Evolutionary conservation across 371 early-diverging fungal species (phyloP).

Genomic region (Mortierella sp.): DNA sequence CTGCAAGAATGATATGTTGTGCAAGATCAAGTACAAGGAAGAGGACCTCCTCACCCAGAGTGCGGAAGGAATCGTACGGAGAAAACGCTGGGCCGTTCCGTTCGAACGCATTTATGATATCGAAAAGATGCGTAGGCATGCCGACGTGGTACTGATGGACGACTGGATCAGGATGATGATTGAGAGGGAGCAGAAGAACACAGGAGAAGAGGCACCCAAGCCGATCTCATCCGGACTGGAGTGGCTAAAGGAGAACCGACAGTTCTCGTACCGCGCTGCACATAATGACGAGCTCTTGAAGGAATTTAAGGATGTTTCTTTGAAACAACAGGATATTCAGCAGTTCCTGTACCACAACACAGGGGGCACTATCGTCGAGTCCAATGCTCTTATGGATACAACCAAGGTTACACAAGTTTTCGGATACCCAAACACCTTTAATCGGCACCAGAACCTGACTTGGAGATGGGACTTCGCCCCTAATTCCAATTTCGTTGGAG

Average conservation of each 20-base stretch:
- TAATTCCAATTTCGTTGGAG: not conserved
- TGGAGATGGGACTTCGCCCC: slow-evolving; percentile 1
- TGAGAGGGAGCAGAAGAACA: not conserved
- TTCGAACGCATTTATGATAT: slow-evolving; percentile 3
- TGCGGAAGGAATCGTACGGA: not conserved
- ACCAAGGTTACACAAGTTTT: not conserved
- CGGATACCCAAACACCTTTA: slow-evolving; percentile 2
- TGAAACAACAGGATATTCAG: slow-evolving; percentile 3
- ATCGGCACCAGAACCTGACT: slow-evolving; percentile 1
- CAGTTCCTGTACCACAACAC: slow-evolving; percentile 6
- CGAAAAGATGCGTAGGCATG: slow-evolving; percentile 1
- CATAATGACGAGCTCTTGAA: slow-evolving; percentile 2
- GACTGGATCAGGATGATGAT: slow-evolving; percentile 15
- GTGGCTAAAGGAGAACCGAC: slow-evolving; percentile 9
- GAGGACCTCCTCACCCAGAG: slow-evolving; percentile 1
- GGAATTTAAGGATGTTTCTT: slow-evolving; percentile 2
- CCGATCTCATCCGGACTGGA: slow-evolving; percentile 6
- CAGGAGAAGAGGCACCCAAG: not conserved
- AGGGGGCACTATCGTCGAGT: not conserved
- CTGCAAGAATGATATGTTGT: not conserved
- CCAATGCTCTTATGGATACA: too few species aligned
- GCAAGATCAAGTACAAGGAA: not conserved
- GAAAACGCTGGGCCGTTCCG: slow-evolving; percentile 6
- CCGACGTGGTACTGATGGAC: slow-evolving; percentile 4
- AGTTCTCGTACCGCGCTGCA: not conserved